These are phyloP conservation scores for Diatrype stigma DNA, from an alignment of 2,329 filamentous ascomycete species.

Conservation along the genomic window DNA sequence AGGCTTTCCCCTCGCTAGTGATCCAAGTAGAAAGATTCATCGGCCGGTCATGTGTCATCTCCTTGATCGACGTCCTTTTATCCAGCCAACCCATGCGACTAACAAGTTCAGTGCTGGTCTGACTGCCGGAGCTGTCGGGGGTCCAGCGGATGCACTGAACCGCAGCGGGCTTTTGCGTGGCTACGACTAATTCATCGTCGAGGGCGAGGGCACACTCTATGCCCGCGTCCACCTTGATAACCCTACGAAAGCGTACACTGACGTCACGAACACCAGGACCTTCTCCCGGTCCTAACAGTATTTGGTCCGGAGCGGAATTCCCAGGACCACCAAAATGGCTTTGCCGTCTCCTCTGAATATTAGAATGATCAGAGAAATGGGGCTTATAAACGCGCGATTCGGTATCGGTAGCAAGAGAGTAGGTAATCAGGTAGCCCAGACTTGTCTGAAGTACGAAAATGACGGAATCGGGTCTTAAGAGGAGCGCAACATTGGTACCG, in stretches of 20 bases:
- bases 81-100: slow-evolving; percentile 82
- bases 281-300: slow-evolving; percentile 74
- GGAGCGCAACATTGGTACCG: slow-evolving; percentile 76
- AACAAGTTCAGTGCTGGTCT: slow-evolving; percentile 87
- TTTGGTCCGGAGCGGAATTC: slow-evolving; percentile 53
- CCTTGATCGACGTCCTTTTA: slow-evolving; percentile 69
- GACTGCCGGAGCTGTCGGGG: slow-evolving; percentile 72
- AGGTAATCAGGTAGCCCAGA: slow-evolving; percentile 86
- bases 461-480: slow-evolving; percentile 85
- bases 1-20: slow-evolving; percentile 80
- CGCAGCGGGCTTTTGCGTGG: slow-evolving; percentile 87
- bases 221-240: slow-evolving; percentile 95
- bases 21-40: slow-evolving; percentile 97
- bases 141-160: slow-evolving; percentile 96
- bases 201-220: slow-evolving; percentile 84
- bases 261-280: slow-evolving; percentile 79
- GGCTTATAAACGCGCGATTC: slow-evolving; percentile 81
- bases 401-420: slow-evolving; percentile 81
- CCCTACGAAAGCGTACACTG: slow-evolving; percentile 90
- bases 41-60: slow-evolving; percentile 90
- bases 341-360: slow-evolving; percentile 58
- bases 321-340: slow-evolving; percentile 56
- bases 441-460: slow-evolving; percentile 89
- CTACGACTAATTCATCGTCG: slow-evolving; percentile 88
- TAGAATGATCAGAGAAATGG: slow-evolving; percentile 66